Percentiles rank a stretch among this genome's conserved stretches.
Evolutionary conservation across 2,329 filamentous ascomycete genomes (phyloP).

Genomic region (Capronia americana): DNA sequence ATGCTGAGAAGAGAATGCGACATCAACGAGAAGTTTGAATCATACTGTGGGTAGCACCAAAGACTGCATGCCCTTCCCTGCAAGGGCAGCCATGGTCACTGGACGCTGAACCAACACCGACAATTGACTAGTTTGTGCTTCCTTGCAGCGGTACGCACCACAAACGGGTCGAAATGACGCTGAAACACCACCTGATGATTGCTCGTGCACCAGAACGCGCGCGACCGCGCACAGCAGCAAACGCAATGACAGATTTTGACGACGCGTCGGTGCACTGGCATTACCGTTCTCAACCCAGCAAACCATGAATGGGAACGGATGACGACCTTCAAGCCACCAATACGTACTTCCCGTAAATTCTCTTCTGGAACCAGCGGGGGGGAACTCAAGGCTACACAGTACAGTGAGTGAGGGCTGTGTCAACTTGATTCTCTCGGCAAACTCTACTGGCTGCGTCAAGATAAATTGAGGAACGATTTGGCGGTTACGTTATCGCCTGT

Average conservation of each 20-base stretch:
- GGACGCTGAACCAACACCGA: not conserved
- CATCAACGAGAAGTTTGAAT: not conserved
- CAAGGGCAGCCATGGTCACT: not conserved
- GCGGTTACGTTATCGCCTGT: constrained; percentile 21
- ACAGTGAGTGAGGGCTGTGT: too few relatives aligned
- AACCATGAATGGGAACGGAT: not conserved
- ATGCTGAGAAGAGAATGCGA: not conserved
- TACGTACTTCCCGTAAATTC: not conserved
- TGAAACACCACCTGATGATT: not conserved
- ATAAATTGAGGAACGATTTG: constrained; percentile 21
- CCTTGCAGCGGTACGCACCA: not conserved
- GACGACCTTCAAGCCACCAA: constrained; percentile 3
- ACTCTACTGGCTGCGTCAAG: constrained; percentile 4
- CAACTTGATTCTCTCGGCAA: not conserved
- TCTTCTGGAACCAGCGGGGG: constrained; percentile 22
- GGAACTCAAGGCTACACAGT: too few relatives aligned
- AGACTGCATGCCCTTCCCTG: too few relatives aligned
- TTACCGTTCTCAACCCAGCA: not conserved
- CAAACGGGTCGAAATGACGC: not conserved
- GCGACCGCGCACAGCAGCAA: not conserved
- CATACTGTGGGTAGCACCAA: too few relatives aligned
- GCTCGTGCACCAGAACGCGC: not conserved
- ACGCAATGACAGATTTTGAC: not conserved
- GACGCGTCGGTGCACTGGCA: not conserved
- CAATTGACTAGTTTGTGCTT: not conserved